Conservation (phyloP, 2,329 filamentous ascomycete genomes). For the Paramyrothecium roridum region DNA sequence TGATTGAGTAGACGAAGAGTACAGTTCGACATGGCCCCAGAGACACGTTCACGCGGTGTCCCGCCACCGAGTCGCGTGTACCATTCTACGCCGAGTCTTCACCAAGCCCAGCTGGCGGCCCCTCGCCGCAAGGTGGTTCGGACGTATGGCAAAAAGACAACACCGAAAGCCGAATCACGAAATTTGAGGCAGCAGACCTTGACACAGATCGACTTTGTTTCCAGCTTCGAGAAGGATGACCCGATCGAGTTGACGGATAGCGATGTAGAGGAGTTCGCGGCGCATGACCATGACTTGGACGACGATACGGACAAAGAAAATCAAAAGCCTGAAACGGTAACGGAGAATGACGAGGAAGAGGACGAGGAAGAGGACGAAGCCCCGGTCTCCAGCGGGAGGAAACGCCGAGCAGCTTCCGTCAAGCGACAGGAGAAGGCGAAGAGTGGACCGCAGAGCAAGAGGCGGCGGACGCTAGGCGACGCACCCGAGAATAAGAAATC, state of each 20-base stretch:
- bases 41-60: constrained; percentile 33
- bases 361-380: constrained; percentile 14
- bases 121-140: constrained; percentile 27
- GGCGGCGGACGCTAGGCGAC: constrained; percentile 23
- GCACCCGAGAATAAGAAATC: constrained; percentile 11
- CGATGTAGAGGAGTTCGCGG: constrained; percentile 17
- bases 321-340: not conserved
- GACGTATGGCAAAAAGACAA: constrained; percentile 27
- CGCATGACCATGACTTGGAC: constrained; percentile 11
- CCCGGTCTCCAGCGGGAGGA: constrained; percentile 18
- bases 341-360: constrained; percentile 5
- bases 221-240: constrained; percentile 26
- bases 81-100: constrained; percentile 30
- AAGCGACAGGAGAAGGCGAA: constrained; percentile 9
- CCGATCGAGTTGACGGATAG: constrained; percentile 22
- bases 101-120: constrained; percentile 37
- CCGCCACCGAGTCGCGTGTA: constrained; percentile 34
- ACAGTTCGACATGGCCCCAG: constrained; percentile 26
- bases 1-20: not conserved
- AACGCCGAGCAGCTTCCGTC: constrained; percentile 11
- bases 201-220: constrained; percentile 38
- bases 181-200: constrained; percentile 36
- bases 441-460: constrained; percentile 10
- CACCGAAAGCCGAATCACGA: constrained; percentile 13
- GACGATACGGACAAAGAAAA: constrained; percentile 11